phyloP scores from a whole-genome alignment of 768 basidiomycete species.

The Steccherinum ochraceum region DNA sequence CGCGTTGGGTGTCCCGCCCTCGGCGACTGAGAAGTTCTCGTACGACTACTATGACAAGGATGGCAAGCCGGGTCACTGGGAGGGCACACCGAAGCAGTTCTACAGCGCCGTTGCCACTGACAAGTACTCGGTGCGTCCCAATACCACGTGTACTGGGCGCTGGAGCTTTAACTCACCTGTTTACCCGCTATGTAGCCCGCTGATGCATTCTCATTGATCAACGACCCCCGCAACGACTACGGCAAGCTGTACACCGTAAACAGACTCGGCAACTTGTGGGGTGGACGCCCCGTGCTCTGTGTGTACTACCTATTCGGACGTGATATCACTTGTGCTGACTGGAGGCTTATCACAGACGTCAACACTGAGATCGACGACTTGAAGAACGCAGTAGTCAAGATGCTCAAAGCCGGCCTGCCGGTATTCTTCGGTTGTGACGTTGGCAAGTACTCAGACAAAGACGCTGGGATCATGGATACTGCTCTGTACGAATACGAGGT shows the following conservation, averaged over 20 bases:
- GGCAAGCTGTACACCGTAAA: slow-evolving; percentile 85
- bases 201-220: slow-evolving; percentile 88
- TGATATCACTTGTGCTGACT: neutral
- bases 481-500: slow-evolving; percentile 80
- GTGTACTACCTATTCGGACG: slow-evolving; percentile 23
- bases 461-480: slow-evolving; percentile 81
- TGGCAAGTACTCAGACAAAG: slow-evolving; percentile 71
- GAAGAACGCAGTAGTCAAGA: slow-evolving; percentile 76
- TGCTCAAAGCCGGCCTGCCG: slow-evolving; percentile 82
- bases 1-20: slow-evolving; percentile 81
- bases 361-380: slow-evolving; percentile 81
- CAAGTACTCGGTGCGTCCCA: slow-evolving; percentile 20
- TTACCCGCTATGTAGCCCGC: slow-evolving; percentile 39
- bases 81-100: slow-evolving; percentile 77
- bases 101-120: slow-evolving; percentile 39
- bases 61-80: slow-evolving; percentile 69
- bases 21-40: slow-evolving; percentile 59
- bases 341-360: slow-evolving; percentile 51
- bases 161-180: neutral
- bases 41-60: slow-evolving; percentile 90
- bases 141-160: neutral
- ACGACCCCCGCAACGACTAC: slow-evolving; percentile 87
- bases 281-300: slow-evolving; percentile 81
- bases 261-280: slow-evolving; percentile 90
- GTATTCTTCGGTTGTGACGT: slow-evolving; percentile 98